Base-by-base conservation (phyloP, 768 basidiomycete genomes). In the Tephrocybe rancida region DNA sequence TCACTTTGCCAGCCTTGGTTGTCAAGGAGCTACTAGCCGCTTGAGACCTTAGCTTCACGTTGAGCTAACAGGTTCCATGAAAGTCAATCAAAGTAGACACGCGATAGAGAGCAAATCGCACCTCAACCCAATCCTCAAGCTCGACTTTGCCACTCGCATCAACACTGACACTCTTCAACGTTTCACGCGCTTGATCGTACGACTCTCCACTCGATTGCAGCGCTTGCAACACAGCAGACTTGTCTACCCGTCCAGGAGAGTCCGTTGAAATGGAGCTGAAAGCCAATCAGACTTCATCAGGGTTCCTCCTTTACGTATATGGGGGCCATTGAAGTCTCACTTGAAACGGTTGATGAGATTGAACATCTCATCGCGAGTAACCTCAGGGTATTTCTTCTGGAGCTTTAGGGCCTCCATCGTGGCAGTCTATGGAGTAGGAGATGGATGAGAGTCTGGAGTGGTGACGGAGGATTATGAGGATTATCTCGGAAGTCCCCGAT, bases 111-210 rank as follows among this genome's bases (percentile, higher is more conserved):
- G 19, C 35, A 30, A 37, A n/a, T 52, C 83, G 55, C 58, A 95
- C 90, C 83, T 98, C 96, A 41, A 98, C 95, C 88, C 93, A 99
- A 67, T 98, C 97, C 61, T 98, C 97, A 54, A 98, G 75, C 70
- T 98, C 97, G 54, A 99, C 87, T 70, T 94, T 92, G 41, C 97
- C 96, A 69, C 90, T 92, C 5, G 96, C 88, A 69, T 98, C 96
- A 45, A 98, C 86, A 54, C 87, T 90, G 65, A 98, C 95, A 61
- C 87, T 82, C 74, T 99, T 99, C 69, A 99, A 77, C 0, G 95
- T 92, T 70, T 92, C 91, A 61, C 91, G 76, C 3, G 87, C 94
- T 59, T 86, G 76, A 74, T 98, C 95, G 64, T 98, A 98, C 1
- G 91, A 91, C 67, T 95, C 85, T 48, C 95, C 95, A 34, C 81